phyloP scores from a whole-genome alignment of 768 basidiomycete genomes.

The Phlebiopsis gigantea region DNA sequence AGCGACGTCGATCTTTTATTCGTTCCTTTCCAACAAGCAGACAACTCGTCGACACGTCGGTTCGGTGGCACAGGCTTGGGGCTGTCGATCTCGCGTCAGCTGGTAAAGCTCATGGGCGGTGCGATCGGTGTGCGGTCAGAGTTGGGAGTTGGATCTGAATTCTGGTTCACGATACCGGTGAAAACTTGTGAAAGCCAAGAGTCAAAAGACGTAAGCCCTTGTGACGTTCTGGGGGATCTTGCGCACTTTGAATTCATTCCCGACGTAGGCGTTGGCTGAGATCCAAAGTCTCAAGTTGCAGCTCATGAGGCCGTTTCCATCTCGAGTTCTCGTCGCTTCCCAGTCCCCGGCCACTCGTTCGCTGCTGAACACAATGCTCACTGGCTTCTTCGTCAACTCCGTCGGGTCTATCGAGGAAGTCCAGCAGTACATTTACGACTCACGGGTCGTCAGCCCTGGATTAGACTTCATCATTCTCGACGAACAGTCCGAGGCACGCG shows the following conservation, averaged over 20 bases:
- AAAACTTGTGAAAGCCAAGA: conserved; percentile 52
- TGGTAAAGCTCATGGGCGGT: conserved; percentile 74
- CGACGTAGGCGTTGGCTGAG: conserved; percentile 18
- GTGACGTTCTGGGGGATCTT: not conserved
- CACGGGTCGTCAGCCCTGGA: conserved; percentile 27
- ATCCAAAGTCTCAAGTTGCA: conserved; percentile 41
- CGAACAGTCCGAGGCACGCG: conserved; percentile 54
- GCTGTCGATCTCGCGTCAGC: conserved; percentile 65
- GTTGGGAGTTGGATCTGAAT: conserved; percentile 56
- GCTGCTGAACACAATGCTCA: conserved; percentile 53
- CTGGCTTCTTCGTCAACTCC: conserved; percentile 43
- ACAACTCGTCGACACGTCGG: conserved; percentile 70
- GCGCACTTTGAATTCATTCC: not conserved
- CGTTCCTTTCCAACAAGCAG: conserved; percentile 74
- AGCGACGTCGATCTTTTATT: conserved; percentile 65
- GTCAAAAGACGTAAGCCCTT: conserved; percentile 43
- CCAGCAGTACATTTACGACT: conserved; percentile 33
- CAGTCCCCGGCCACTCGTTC: conserved; percentile 51
- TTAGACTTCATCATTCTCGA: conserved; percentile 68
- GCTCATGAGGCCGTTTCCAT: conserved; percentile 42
- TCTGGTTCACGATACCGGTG: conserved; percentile 73
- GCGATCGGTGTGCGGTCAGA: conserved; percentile 67
- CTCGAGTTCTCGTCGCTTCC: conserved; percentile 52
- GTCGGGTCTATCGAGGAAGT: conserved; percentile 42
- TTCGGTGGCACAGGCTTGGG: conserved; percentile 79